phyloP scores from a whole-genome alignment of 768 basidiomycete species.

The Suillus decipiens region DNA sequence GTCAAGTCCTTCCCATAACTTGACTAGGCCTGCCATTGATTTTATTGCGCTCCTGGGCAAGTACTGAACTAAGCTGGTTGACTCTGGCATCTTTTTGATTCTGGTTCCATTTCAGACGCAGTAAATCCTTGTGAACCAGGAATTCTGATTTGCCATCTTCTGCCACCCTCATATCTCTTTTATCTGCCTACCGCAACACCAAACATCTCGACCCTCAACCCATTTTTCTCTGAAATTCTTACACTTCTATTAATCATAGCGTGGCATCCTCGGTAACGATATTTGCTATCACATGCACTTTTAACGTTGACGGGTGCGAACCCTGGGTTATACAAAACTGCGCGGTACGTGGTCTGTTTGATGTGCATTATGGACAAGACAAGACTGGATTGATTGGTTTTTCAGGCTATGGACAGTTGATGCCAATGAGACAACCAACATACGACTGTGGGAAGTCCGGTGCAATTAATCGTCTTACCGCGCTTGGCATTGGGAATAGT shows the following conservation, averaged over 20 bases:
- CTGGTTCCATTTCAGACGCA: conserved; percentile 6
- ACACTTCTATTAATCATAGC: conserved; percentile 17
- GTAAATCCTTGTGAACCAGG: conserved; percentile 20
- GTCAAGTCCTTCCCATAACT: conserved; percentile 16
- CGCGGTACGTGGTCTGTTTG: conserved; percentile 17
- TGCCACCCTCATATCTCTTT: conserved; percentile 6
- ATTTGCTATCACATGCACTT: no score
- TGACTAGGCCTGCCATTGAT: conserved; percentile 18
- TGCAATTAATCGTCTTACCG: conserved; percentile 17
- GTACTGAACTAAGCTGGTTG: conserved; percentile 19
- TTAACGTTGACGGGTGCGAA: conserved; percentile 23
- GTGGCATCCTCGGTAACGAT: conserved; percentile 11
- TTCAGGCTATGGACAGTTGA: conserved; percentile 21
- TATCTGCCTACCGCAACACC: conserved; percentile 16
- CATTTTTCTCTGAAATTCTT: conserved; percentile 21
- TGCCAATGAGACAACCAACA: not conserved
- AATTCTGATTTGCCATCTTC: no score
- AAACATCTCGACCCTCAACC: conserved; percentile 13
- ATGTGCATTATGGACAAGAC: conserved; percentile 9
- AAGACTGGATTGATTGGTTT: not conserved
- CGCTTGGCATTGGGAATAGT: conserved; percentile 20
- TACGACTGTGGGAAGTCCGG: conserved; percentile 10
- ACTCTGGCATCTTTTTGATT: conserved; percentile 16
- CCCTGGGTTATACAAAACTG: conserved; percentile 20
- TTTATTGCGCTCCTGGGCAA: conserved; percentile 22